Base-by-base conservation (phyloP, 139 green algal genomes). In the Closterium sp. region DNA sequence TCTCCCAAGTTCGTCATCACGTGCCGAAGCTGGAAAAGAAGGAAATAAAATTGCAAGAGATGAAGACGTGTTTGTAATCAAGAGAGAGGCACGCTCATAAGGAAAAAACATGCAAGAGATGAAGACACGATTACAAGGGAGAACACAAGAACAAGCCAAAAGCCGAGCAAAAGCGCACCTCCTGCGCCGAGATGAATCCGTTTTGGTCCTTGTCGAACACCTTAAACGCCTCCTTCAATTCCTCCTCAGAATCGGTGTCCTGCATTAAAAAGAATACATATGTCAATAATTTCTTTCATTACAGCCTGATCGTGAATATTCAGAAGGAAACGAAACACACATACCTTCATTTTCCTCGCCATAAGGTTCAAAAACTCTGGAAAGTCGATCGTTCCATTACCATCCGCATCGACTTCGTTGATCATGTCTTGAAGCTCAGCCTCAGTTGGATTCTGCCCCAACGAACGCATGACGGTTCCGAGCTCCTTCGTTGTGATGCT, bases 131-230 rank as follows among this genome's bases (percentile, higher is more conserved):
- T 17, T 50, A 17, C 0, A 86, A 86, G 85, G n/a, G 2, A 87
- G n/a, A 87, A 32, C 21, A 31, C 85, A 87, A 4, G 85, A 87
- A 30, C 28, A 24, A 87, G 28, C 28, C n/a, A n/a, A 19, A 87
- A 87, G 32, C 7, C n/a, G 3, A 87, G n/a, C n/a, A 87, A 9
- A 2, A 9, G 9, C 89, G 86, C 87, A 94, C 92, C 92, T 99
- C 98, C 73, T 97, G 97, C 31, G 98, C 98, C 9, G 97, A 99
- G 90, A 99, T 99, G 93, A 98, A 99, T 70, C 98, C 98, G 95
- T 99, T 99, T 91, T 98, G 98, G 94, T 99, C 98, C 95, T 99
- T 99, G 94, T 99, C 98, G 96, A 99, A 99, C 62, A 99, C 98
- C 95, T 99, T 99, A 97, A 99, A 99, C 0, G 98, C 98, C 95